These are phyloP conservation scores for Aspergillus egyptiacus DNA, from an alignment of 495 filamentous ascomycete species.

Conservation along the genomic window DNA sequence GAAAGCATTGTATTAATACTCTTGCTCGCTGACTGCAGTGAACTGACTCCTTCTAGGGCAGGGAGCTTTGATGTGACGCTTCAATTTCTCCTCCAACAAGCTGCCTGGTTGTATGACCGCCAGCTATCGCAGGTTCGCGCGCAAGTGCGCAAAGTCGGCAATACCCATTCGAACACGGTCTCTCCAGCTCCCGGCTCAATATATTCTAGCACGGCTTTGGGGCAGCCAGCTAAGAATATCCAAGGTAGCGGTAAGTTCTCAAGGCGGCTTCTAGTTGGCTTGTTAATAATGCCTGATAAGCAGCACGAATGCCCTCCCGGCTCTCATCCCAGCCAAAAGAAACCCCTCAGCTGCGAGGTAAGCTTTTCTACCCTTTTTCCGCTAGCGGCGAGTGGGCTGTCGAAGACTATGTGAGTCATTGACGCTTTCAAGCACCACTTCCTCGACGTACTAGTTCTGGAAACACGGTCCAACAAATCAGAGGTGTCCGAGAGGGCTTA, in stretches of 20 bases:
- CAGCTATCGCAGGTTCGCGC: constrained; percentile 83
- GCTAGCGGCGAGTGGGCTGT: too few relatives aligned
- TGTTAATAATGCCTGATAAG: constrained; percentile 24
- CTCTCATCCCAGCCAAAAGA: constrained; percentile 60
- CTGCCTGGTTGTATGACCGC: constrained; percentile 89
- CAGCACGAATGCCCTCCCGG: constrained; percentile 51
- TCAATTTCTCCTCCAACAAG: constrained; percentile 87
- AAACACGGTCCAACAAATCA: constrained; percentile 45
- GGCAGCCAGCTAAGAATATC: constrained; percentile 52
- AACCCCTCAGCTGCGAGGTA: constrained; percentile 43
- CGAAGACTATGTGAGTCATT: neutral
- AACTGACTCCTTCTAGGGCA: constrained; percentile 40
- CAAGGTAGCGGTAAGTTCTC: constrained; percentile 47
- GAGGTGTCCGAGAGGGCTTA: constrained; percentile 26
- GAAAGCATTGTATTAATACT: constrained; percentile 65
- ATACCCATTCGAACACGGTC: constrained; percentile 39
- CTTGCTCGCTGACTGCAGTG: neutral
- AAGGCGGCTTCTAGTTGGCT: too few relatives aligned
- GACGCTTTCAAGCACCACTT: constrained; percentile 17
- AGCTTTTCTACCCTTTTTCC: neutral
- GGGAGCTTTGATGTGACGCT: constrained; percentile 67
- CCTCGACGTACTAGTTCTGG: constrained; percentile 52
- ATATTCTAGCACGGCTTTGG: constrained; percentile 43
- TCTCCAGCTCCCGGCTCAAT: constrained; percentile 46
- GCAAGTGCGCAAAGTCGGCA: constrained; percentile 75